phyloP scores from a whole-genome alignment of 2,329 filamentous ascomycete species.

The Fulvia fulva region DNA sequence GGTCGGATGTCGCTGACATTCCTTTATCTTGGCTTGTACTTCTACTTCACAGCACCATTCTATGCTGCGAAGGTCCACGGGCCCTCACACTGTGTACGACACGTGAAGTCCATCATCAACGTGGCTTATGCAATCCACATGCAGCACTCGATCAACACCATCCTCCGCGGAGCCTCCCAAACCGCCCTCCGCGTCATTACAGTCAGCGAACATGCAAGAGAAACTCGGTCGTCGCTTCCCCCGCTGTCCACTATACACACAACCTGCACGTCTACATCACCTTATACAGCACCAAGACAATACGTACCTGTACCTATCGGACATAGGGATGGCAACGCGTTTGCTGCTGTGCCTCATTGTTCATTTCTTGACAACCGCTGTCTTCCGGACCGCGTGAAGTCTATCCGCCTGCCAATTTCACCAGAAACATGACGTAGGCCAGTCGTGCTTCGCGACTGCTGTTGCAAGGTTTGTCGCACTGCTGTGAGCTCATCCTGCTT shows the following conservation, averaged over 20 bases:
- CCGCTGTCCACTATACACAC: too few species aligned
- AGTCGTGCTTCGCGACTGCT: not conserved
- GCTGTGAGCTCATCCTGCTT: not conserved
- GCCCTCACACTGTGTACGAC: not conserved
- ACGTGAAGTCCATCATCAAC: not conserved
- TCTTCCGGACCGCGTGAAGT: not conserved
- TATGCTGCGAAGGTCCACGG: too few species aligned
- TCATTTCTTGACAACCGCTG: not conserved
- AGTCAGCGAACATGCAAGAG: not conserved
- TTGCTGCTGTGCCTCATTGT: too few species aligned
- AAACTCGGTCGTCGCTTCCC: too few species aligned
- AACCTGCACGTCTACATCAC: not conserved
- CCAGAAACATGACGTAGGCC: not conserved
- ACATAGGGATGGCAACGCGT: not conserved
- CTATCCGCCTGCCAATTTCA: not conserved
- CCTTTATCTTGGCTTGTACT: too few species aligned
- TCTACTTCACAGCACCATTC: not conserved
- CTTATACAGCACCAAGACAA: not conserved
- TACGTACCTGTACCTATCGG: not conserved
- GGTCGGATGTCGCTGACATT: not conserved
- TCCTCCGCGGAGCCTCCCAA: conserved; percentile 4
- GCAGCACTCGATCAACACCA: too few species aligned
- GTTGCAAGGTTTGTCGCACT: not conserved
- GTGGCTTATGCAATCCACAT: not conserved
- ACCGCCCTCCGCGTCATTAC: not conserved